Percentiles rank a stretch among this genome's conserved stretches.
Evolutionary conservation across 1,284 basidiomycete genomes (phyloP).

Genomic region (Meripilus lineatus): DNA sequence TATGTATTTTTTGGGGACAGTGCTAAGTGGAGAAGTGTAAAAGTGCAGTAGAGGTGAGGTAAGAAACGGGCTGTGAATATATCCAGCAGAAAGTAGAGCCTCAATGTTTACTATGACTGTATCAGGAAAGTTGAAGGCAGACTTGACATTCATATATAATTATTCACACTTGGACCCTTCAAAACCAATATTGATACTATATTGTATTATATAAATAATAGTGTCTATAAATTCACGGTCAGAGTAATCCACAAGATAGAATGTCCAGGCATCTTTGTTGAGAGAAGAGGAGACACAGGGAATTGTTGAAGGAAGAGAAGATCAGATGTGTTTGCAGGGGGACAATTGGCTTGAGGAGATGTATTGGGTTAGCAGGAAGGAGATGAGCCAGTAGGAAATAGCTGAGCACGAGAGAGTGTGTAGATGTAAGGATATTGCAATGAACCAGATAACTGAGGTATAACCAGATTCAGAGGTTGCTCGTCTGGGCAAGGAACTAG

Average conservation of each 20-base stretch:
- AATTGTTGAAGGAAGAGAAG: not conserved
- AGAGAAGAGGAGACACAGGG: no score
- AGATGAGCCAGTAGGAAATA: conserved; percentile 6
- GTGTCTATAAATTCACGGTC: conserved; percentile 6
- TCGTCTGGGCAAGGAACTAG: not conserved
- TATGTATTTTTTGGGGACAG: conserved; percentile 21
- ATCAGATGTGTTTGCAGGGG: not conserved
- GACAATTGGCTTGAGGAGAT: conserved; percentile 7
- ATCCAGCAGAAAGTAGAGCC: not conserved
- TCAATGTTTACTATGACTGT: conserved; percentile 8
- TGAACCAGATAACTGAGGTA: not conserved
- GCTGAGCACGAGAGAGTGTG: not conserved
- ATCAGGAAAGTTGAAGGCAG: conserved; percentile 5
- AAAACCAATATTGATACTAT: conserved; percentile 6
- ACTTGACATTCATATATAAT: conserved; percentile 5
- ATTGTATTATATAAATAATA: conserved; percentile 9
- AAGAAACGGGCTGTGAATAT: conserved; percentile 23
- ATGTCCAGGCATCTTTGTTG: conserved; percentile 1
- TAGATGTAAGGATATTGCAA: not conserved
- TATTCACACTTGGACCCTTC: not conserved
- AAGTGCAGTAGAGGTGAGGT: conserved; percentile 20
- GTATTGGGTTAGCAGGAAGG: conserved; percentile 11
- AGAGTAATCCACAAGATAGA: conserved; percentile 6
- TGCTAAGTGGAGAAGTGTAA: conserved; percentile 25
- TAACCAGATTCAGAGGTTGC: not conserved